A percentile compares a stretch with the other conserved stretches of the same genome.
Evolutionary conservation across 805 yeast genomes (phyloP).

Genomic region (Pichia rugopelliculosa): DNA sequence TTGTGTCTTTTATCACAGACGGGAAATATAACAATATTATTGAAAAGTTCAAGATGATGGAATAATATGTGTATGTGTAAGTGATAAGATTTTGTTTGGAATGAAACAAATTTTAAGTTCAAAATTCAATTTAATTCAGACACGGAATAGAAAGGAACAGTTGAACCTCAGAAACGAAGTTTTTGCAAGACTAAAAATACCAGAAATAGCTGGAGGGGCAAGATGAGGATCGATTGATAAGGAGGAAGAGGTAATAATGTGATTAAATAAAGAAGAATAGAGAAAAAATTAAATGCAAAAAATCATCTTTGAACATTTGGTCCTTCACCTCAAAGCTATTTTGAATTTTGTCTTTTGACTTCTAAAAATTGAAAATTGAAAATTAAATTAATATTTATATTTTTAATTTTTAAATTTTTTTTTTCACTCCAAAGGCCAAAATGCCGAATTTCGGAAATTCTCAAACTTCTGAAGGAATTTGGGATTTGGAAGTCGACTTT

Average conservation of each 20-base stretch:
- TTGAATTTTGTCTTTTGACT: neutral
- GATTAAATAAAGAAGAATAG: neutral
- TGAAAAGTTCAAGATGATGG: neutral
- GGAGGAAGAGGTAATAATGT: neutral
- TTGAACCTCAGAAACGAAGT: neutral
- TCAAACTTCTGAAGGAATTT: too few species aligned
- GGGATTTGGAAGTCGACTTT: too few species aligned
- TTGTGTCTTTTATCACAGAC: too few species aligned
- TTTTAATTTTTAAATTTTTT: too few species aligned
- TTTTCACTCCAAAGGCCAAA: too few species aligned
- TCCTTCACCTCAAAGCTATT: neutral
- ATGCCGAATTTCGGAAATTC: too few species aligned
- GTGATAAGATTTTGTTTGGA: too few species aligned
- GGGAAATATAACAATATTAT: neutral
- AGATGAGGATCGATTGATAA: neutral
- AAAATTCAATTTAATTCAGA: neutral
- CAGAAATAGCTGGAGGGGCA: neutral
- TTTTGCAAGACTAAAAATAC: neutral
- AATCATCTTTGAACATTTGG: neutral
- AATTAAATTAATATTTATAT: too few species aligned
- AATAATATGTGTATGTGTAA: neutral
- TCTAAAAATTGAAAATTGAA: too few species aligned
- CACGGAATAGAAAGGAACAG: neutral
- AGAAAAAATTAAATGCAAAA: neutral
- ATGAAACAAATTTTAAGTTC: neutral